These are phyloP conservation scores for Triticum dicoccoides DNA, from an alignment of 176 grass and related monocot genomes.

Conservation along the genomic window DNA sequence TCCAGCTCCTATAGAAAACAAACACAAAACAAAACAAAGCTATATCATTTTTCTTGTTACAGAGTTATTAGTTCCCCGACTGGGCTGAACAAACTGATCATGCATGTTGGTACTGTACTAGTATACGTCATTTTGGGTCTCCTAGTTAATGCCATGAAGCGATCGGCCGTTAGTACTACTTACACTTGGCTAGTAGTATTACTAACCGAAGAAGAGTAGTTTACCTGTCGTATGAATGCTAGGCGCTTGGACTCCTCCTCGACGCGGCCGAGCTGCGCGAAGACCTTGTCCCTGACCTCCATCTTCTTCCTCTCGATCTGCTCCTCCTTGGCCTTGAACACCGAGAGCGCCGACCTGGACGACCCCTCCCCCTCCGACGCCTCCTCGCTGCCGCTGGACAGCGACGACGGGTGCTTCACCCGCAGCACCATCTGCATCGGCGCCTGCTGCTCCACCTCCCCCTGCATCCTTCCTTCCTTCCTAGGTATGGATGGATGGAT, in stretches of 20 bases:
- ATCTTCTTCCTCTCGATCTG: constrained; percentile 85
- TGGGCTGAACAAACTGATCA: no score
- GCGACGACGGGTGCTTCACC: constrained; percentile 54
- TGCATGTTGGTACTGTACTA: no score
- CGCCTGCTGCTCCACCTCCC: constrained; percentile 28
- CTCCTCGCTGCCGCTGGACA: constrained; percentile 3
- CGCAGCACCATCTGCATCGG: constrained; percentile 82
- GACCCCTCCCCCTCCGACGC: constrained; percentile 53
- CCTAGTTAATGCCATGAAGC: no score
- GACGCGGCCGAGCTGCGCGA: constrained; percentile 80
- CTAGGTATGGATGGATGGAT: no score
- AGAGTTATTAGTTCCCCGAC: no score
- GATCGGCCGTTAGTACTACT: no score
- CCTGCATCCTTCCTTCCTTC: constrained; percentile 41
- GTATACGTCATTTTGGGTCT: no score
- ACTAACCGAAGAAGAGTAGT: not conserved
- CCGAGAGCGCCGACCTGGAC: constrained; percentile 67
- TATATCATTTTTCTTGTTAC: no score
- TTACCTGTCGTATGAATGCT: constrained; percentile 68
- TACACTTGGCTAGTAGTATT: not conserved
- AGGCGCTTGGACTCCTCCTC: constrained; percentile 92
- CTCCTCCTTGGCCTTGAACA: constrained; percentile 94
- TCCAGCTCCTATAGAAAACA: constrained; percentile 57
- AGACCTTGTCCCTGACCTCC: constrained; percentile 88
- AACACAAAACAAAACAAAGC: no score